Conservation (phyloP, 495 filamentous ascomycete genomes). For the Friedmanniomyces simplex region DNA sequence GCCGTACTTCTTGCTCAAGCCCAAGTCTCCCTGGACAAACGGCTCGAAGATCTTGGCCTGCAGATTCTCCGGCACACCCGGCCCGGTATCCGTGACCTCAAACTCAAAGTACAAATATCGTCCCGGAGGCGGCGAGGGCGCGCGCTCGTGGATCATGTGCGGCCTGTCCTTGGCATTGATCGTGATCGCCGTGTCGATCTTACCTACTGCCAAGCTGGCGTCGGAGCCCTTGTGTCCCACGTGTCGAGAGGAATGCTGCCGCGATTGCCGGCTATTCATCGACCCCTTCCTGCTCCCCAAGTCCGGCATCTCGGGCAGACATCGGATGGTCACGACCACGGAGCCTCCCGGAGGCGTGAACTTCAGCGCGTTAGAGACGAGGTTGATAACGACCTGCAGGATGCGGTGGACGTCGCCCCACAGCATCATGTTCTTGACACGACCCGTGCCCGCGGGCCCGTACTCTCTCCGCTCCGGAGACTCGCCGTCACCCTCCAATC, state of each 20-base stretch:
- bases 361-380: slow-evolving; percentile 86
- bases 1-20: slow-evolving; percentile 79
- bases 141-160: slow-evolving; percentile 45
- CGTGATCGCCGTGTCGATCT: slow-evolving; percentile 26
- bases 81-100: slow-evolving; percentile 80
- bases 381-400: slow-evolving; percentile 80
- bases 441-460: slow-evolving; percentile 50
- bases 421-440: slow-evolving; percentile 62
- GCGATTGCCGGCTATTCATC: slow-evolving; percentile 23
- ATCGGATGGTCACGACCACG: slow-evolving; percentile 64
- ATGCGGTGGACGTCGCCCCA: slow-evolving; percentile 91
- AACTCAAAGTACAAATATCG: slow-evolving; percentile 66
- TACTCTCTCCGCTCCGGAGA: slow-evolving; percentile 23
- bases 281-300: slow-evolving; percentile 5
- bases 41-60: slow-evolving; percentile 83
- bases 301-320: slow-evolving; percentile 27
- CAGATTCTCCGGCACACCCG: slow-evolving; percentile 70
- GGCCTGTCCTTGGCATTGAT: slow-evolving; percentile 36
- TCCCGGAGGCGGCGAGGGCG: slow-evolving; percentile 52
- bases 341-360: slow-evolving; percentile 74
- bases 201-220: slow-evolving; percentile 8
- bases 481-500: slow-evolving; percentile 30
- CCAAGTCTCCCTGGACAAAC: slow-evolving; percentile 84
- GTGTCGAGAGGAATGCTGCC: slow-evolving; percentile 9
- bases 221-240: slow-evolving; percentile 8